Evolutionary conservation across 768 basidiomycete species (phyloP).

Genomic region (Collybia nuda): DNA sequence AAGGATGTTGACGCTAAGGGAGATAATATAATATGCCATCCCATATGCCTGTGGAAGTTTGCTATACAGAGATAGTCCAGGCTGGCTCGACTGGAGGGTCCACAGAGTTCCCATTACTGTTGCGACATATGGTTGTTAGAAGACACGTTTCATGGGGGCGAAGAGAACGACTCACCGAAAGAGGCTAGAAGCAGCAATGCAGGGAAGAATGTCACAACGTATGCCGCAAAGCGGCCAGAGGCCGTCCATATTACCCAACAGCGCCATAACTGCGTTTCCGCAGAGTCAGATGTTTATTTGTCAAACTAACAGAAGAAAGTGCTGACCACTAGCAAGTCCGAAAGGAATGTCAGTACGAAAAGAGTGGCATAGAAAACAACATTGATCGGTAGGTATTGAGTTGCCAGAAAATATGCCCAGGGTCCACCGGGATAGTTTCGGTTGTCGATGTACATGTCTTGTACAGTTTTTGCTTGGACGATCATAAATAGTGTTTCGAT

Average conservation of each 20-base stretch:
- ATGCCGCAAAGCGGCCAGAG: constrained; percentile 20
- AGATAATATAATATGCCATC: constrained; percentile 27
- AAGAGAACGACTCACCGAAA: constrained; percentile 9
- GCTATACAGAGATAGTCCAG: constrained; percentile 27
- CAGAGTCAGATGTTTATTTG: neutral
- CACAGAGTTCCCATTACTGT: constrained; percentile 32
- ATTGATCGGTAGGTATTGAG: constrained; percentile 39
- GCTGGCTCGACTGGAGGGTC: constrained; percentile 31
- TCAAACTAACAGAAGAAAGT: neutral
- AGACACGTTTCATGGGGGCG: neutral
- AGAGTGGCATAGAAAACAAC: constrained; percentile 43
- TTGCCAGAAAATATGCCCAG: constrained; percentile 41
- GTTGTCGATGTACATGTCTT: constrained; percentile 41
- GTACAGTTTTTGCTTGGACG: constrained; percentile 38
- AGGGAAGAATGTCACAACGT: constrained; percentile 26
- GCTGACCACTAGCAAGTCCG: constrained; percentile 34
- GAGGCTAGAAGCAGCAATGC: constrained; percentile 27
- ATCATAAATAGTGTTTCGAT: constrained; percentile 37
- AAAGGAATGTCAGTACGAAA: constrained; percentile 41
- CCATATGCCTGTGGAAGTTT: constrained; percentile 22
- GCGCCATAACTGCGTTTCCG: constrained; percentile 30
- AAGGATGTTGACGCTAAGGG: constrained; percentile 29
- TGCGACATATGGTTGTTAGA: neutral
- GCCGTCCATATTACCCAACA: constrained; percentile 40
- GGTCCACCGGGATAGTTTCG: constrained; percentile 42